Percentiles rank a stretch among this genome's conserved stretches.
Conservation (phyloP, 2,329 filamentous ascomycete genomes). For the Ascochyta pisi region DNA sequence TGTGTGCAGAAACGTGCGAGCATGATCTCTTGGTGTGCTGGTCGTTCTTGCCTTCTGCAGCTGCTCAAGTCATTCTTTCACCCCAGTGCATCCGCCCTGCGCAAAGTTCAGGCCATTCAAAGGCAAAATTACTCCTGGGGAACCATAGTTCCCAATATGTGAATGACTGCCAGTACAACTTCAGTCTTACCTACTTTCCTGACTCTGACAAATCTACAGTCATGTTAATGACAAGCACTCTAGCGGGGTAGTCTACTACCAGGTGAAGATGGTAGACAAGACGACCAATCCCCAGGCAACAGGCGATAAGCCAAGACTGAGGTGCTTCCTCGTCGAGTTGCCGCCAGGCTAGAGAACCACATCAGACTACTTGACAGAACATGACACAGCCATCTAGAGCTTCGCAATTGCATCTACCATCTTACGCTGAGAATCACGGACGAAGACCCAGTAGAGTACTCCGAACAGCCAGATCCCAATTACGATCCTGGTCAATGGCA, state of each 20-base stretch:
- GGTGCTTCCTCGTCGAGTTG: not conserved
- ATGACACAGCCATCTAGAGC: not conserved
- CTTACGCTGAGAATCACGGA: not conserved
- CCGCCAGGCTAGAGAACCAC: not conserved
- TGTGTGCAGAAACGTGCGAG: not conserved
- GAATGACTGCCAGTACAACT: not conserved
- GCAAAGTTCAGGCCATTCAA: not conserved
- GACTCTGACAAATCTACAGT: no score
- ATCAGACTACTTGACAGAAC: not conserved
- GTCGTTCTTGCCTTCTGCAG: not conserved
- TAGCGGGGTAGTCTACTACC: no score
- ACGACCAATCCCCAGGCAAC: not conserved
- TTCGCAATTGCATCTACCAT: not conserved
- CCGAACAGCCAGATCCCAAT: not conserved
- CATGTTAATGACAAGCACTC: no score
- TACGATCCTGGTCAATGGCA: not conserved
- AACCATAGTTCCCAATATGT: not conserved
- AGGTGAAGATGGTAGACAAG: not conserved
- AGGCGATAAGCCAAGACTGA: not conserved
- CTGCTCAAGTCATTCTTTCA: not conserved
- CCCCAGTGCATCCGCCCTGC: not conserved
- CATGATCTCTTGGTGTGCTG: not conserved
- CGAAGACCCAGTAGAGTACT: not conserved
- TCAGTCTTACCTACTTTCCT: no score
- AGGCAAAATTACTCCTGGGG: not conserved